Base-by-base conservation (phyloP, 192 early-diverging fungal species). In the Rhizophagus clarus region DNA sequence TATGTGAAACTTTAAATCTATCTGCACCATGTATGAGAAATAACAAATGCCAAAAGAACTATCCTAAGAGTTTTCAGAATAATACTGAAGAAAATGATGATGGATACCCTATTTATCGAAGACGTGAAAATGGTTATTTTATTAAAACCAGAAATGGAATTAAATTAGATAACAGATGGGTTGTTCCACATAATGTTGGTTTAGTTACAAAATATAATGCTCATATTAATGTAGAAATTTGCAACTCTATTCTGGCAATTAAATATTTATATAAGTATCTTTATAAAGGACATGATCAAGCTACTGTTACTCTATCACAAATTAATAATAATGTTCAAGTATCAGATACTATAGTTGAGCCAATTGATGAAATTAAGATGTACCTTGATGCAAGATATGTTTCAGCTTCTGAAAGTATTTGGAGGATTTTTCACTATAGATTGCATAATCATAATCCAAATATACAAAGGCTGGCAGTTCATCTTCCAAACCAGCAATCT, bases 251-350 rank as follows among this genome's bases (percentile, higher is more conserved):
- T 1, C 1, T 67, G 9, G 81, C 81, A 3, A 71, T 87, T 12
- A 85, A 85, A 66, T 87, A 87, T 51, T 47, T 87, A 4, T 87
- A 67, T 73, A 87, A 84, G 45, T 86, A 84, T 40, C n/a, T 47
- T 86, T 80, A 81, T 75, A 86, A 84, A 34, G 83, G 83, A 1
- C 81, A 81, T 79, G 84, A 84, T 42, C 12, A 28, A 26, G 68
- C 81, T 4, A 64, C 28, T 64, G 26, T 64, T 8, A 29, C 6
- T 0, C 0, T 64, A 29, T n/a, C 6, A 7, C 26, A 66, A 29
- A 24, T n/a, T 28, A 26, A 0, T 63, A 24, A 28, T 24, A 26
- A 0, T 4, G 10, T 28, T 22, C n/a, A 11, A 6, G 6, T 12
- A 6, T 11, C 7, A 6, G 6, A 47, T 47, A 47, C 47, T 49